Base-by-base conservation (phyloP, 306 rosid species). In the Medicago ruthenica region DNA sequence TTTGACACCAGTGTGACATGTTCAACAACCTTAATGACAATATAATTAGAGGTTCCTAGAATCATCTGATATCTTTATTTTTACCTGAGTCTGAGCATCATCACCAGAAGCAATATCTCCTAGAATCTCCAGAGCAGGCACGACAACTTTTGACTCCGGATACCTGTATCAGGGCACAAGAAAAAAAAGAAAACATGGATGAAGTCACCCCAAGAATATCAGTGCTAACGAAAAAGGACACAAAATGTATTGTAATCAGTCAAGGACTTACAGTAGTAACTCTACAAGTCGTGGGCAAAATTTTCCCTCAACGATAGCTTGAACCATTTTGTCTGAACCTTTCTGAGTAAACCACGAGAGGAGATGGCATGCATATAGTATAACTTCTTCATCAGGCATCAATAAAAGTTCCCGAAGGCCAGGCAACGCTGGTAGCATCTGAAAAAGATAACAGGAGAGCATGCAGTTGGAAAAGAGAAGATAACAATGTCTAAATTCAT, bases 1-100 rank as follows among this genome's bases (percentile, higher is more conserved):
- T 55, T 51, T n/a, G 58, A 51, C 21, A 51, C 21, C 7, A 4
- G 21, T 8, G 21, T 51, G 57, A 51, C 1, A 51, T 51, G 9
- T 51, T 51, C 20, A 3, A n/a, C 10, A n/a, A 51, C 21, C 57
- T n/a, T 50, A 54, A 54, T 18, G 31, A 18, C 9, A 16, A 16
- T 54, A 18, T 3, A 18, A 54, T 17, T 57, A 21, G 36, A 57
- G 36, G n/a, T 58, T 55, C 62, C 3, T 20, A 20, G 0, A 57
- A 24, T 59, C 16, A 59, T 17, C 13, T 20, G 14, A 55, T 55
- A 60, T 24, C 11, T 27, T 6, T 14, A 27, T 14, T 31, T 60
- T 60, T 60, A 60, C 67, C 67, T 60, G n/a, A 60, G 10, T 60
- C 4, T 60, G 67, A 60, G 2, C 42, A 27, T 60, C 41, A 60